These are phyloP conservation scores for Termitomyces sp. DNA, from an alignment of 768 basidiomycete genomes.

Conservation along the genomic window DNA sequence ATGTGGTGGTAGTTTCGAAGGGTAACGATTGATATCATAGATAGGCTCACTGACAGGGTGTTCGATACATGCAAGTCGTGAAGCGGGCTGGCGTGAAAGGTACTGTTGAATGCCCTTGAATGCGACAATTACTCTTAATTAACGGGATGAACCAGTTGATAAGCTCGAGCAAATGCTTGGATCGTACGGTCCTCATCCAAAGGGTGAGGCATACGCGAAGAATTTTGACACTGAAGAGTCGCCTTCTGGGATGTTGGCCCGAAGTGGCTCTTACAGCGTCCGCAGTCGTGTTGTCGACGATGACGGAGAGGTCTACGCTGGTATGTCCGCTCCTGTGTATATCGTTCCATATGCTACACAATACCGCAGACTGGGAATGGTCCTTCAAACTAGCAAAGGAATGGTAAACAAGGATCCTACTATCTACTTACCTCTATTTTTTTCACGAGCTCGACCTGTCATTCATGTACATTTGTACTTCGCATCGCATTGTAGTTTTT, in stretches of 20 bases:
- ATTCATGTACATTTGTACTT: constrained; percentile 15
- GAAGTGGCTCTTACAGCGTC: constrained; percentile 76
- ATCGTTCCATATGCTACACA: neutral
- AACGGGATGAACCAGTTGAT: constrained; percentile 58
- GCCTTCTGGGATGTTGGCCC: constrained; percentile 79
- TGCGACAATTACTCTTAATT: neutral
- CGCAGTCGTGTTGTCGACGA: constrained; percentile 86
- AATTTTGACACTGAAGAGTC: constrained; percentile 73
- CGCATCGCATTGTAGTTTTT: constrained; percentile 14
- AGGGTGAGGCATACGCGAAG: constrained; percentile 66
- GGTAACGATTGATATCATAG: constrained; percentile 11
- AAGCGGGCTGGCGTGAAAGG: constrained; percentile 78
- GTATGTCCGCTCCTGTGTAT: constrained; percentile 38
- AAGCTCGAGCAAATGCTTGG: constrained; percentile 94
- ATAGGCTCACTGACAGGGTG: constrained; percentile 45
- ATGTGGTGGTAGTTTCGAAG: constrained; percentile 21
- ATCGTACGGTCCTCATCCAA: constrained; percentile 78
- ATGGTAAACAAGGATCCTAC: constrained; percentile 52
- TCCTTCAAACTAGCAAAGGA: constrained; percentile 89
- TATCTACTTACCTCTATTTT: constrained; percentile 5
- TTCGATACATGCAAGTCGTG: constrained; percentile 86
- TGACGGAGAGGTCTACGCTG: constrained; percentile 76
- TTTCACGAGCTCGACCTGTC: constrained; percentile 7
- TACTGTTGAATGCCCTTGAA: constrained; percentile 24
- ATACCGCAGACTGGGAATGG: constrained; percentile 78